Evolutionary conservation across 495 filamentous ascomycete species (phyloP), one percentile per base, ranked within the genome.

Genomic region (Neurospora sp.): DNA sequence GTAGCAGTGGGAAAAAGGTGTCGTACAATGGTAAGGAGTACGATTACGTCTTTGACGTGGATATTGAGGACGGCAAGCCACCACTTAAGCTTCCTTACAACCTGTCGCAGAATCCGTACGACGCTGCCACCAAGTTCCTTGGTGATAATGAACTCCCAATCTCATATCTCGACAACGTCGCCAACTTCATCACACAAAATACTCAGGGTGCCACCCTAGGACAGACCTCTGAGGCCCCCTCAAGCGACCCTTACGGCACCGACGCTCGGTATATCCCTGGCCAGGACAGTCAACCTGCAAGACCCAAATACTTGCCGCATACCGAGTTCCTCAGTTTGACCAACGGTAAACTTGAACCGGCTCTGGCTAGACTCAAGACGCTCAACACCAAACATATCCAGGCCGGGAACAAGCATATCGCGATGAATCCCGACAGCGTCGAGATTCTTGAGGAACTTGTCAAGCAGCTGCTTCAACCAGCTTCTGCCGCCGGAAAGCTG

Each of bases 31-130:
- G 96, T 31, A 89, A 94, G 79, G 93, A 97, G 71, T 99, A 96
- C 79, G 96, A 99, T 76, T 98, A 93, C 79, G 96, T 99, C 69
- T 99, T 98, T 75, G 95, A 98, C 78, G 96, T 99, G 37, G 96
- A 98, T 76, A 95, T 98, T 72, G 92, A 97, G 78, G 96, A 98
- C 74, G 96, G 96, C 44, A 93, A 95, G 75, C 96, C 96, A 39
- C 89, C 96, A 3, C 86, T 98, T 40, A 98, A 98, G 78, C 85
- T 99, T 40, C 95, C 96, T 2, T 98, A 93, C 79, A 98, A 99
- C 78, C 85, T 92, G 45, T 92, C 91, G 6, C 91, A 98, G 79
- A 98, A 98, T 78, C 94, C 94, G 3, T 98, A 96, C 79, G 91
- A 97, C 73, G 91, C 92, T 10, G 96, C 96, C 0, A 92, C 90